Percentiles rank a stretch among this genome's conserved stretches.
Evolutionary conservation across 1,284 basidiomycete genomes (phyloP).

Genomic region (Ganoderma multipileum): DNA sequence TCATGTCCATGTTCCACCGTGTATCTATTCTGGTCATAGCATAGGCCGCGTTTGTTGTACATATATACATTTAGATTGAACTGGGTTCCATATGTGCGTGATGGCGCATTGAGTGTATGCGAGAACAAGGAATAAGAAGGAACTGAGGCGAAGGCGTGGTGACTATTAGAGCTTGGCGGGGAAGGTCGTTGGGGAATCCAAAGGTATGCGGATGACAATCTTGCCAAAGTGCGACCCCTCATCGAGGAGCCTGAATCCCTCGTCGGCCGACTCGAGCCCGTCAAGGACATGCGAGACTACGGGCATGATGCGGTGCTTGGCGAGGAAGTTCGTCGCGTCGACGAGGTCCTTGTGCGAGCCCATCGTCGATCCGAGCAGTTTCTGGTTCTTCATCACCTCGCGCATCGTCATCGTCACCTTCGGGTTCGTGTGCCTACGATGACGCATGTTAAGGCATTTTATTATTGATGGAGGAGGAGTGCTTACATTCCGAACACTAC

Average conservation of each 20-base stretch:
- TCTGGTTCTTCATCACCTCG: slow-evolving; percentile 80
- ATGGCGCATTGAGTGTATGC: background rate
- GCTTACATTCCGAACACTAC: slow-evolving; percentile 81
- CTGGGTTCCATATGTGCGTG: background rate
- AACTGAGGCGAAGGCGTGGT: background rate
- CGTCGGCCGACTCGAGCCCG: slow-evolving; percentile 67
- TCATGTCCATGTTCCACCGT: slow-evolving; percentile 9
- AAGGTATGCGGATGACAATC: slow-evolving; percentile 60
- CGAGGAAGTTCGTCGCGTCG: slow-evolving; percentile 76
- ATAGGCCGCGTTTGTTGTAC: slow-evolving; percentile 25
- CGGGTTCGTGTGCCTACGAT: slow-evolving; percentile 67
- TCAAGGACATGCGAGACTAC: slow-evolving; percentile 77
- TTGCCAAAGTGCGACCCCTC: slow-evolving; percentile 78
- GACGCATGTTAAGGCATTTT: too few relatives aligned
- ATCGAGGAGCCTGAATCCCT: slow-evolving; percentile 75
- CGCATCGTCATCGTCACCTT: slow-evolving; percentile 79
- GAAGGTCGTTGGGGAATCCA: slow-evolving; percentile 15
- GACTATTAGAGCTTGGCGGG: slow-evolving; percentile 20
- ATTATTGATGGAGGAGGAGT: background rate
- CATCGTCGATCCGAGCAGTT: slow-evolving; percentile 84
- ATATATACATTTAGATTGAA: slow-evolving; percentile 24
- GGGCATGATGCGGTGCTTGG: slow-evolving; percentile 73
- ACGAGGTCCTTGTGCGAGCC: slow-evolving; percentile 81
- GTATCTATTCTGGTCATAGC: slow-evolving; percentile 25
- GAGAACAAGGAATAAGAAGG: background rate